Conservation (phyloP, 768 basidiomycete species). For the Sporobolomyces pararoseus region DNA sequence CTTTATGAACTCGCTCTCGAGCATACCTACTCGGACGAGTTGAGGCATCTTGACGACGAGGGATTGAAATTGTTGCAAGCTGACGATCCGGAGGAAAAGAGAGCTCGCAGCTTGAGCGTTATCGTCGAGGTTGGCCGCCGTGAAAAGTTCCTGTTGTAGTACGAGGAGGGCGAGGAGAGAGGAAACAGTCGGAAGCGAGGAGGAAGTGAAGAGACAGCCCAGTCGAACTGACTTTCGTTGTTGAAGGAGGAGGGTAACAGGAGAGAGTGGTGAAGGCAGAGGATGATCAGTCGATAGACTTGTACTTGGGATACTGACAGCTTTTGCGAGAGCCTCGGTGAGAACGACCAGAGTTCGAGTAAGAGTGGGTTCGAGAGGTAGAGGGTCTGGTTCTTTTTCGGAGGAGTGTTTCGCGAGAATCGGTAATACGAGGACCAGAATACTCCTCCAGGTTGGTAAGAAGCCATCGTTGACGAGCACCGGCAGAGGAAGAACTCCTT, state of each 20-base stretch:
- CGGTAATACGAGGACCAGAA: not conserved
- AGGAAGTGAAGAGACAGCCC: conserved; percentile 1
- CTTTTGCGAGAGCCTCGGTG: not conserved
- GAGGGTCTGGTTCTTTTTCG: not conserved
- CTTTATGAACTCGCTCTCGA: conserved; percentile 12
- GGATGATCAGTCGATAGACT: not conserved
- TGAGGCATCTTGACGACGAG: conserved; percentile 23
- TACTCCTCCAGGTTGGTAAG: conserved; percentile 1
- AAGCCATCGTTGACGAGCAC: conserved; percentile 15
- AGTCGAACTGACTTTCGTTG: conserved; percentile 26
- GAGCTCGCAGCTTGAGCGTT: not conserved
- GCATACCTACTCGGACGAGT: conserved; percentile 18
- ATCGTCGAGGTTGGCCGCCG: not conserved
- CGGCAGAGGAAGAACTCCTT: conserved; percentile 1
- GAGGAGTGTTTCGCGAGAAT: not conserved
- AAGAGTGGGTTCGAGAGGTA: not conserved
- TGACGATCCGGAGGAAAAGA: conserved; percentile 12
- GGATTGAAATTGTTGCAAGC: conserved; percentile 17
- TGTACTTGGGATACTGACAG: not conserved
- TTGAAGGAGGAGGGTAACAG: not conserved
- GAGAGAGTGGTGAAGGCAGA: not conserved
- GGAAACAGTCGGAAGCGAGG: conserved; percentile 5
- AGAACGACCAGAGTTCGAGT: not conserved
- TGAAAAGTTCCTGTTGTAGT: conserved; percentile 25
- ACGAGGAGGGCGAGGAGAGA: conserved; percentile 27